Evolutionary conservation across 2,329 filamentous ascomycete genomes (phyloP).

Genomic region (Fusarium setosum): DNA sequence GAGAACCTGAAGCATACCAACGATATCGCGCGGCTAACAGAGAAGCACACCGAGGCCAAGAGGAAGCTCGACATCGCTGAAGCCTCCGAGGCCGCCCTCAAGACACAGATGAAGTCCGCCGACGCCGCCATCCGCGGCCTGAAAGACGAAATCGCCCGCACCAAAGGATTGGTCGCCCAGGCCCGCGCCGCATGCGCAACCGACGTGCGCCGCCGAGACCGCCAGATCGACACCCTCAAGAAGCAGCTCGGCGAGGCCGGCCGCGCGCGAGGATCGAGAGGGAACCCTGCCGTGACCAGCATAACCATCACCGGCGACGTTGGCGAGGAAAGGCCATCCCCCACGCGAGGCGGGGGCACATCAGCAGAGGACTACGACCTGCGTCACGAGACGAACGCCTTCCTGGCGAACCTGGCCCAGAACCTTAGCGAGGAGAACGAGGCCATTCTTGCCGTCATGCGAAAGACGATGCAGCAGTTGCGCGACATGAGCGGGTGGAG

Average conservation of each 20-base stretch:
- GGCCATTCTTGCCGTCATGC: slow-evolving; percentile 76
- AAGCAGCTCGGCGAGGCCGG: slow-evolving; percentile 81
- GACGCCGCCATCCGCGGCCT: slow-evolving; percentile 80
- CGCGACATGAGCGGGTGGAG: slow-evolving; percentile 73
- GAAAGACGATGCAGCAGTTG: slow-evolving; percentile 77
- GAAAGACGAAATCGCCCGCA: slow-evolving; percentile 83
- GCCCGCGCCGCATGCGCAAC: slow-evolving; percentile 88
- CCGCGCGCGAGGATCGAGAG: slow-evolving; percentile 68
- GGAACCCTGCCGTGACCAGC: slow-evolving; percentile 64
- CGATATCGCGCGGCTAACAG: slow-evolving; percentile 70
- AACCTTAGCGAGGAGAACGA: slow-evolving; percentile 94
- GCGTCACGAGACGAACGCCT: slow-evolving; percentile 89
- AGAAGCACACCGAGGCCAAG: slow-evolving; percentile 65
- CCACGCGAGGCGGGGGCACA: slow-evolving; percentile 29
- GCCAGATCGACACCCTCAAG: slow-evolving; percentile 90
- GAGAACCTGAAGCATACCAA: slow-evolving; percentile 79
- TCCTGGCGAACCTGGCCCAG: slow-evolving; percentile 86
- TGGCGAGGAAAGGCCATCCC: slow-evolving; percentile 59
- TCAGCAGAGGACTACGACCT: slow-evolving; percentile 71
- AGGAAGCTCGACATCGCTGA: slow-evolving; percentile 69
- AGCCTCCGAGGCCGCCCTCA: slow-evolving; percentile 77
- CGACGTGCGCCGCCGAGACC: slow-evolving; percentile 89
- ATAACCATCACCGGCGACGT: slow-evolving; percentile 68
- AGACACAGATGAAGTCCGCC: slow-evolving; percentile 76
- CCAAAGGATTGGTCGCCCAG: slow-evolving; percentile 84